Evolutionary conservation across 345 rosid genomes (phyloP), one percentile per base, ranked within the genome.

Genomic region (Laguncularia racemosa): DNA sequence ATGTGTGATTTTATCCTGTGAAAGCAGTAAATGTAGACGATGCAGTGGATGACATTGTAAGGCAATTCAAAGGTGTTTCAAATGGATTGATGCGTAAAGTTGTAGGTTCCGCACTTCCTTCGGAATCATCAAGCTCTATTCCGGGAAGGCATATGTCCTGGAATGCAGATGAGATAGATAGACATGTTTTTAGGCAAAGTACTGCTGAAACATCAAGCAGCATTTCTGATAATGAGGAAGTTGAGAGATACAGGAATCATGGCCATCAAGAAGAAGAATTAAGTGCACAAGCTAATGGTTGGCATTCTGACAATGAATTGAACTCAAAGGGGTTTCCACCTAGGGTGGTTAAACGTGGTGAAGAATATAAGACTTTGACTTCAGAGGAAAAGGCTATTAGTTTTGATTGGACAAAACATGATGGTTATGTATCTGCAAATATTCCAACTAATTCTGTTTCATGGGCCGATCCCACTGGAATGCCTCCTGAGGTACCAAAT

Each of bases 21-120:
- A 50, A 70, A 56, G 61, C 86, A 95, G 97, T 95, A 60, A 88
- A 90, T 71, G 97, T 95, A 62, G 99, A 95, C 70, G 99, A 88
- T 88, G 97, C 97, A 13, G 75, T 88, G 73, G 99, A 90, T 56
- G 99, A 95, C 74, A 78, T 95, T 64, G 85, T 90, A 62, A 95
- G 95, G 44, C 97, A 88, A 61, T 73, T 84, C 71, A 85, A 81
- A 80, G 99, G 95, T 61, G 96, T 78, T 70, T 95, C 99, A 33
- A 96, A 66, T 79, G 97, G 97, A 64, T 76, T 84, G 59, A 85
- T 84, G 83, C 82, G 83, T 61, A 85, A 83, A 68, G 96, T 82
- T 75, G 88, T 73, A 20, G 84, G 81, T 63, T 55, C 89, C 26
- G 66, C 86, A 56, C 72, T 82, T 48, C 47, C 68, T 53, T 72